phyloP scores from a whole-genome alignment of 2,329 filamentous ascomycete species.

The Thielaviopsis euricoi region DNA sequence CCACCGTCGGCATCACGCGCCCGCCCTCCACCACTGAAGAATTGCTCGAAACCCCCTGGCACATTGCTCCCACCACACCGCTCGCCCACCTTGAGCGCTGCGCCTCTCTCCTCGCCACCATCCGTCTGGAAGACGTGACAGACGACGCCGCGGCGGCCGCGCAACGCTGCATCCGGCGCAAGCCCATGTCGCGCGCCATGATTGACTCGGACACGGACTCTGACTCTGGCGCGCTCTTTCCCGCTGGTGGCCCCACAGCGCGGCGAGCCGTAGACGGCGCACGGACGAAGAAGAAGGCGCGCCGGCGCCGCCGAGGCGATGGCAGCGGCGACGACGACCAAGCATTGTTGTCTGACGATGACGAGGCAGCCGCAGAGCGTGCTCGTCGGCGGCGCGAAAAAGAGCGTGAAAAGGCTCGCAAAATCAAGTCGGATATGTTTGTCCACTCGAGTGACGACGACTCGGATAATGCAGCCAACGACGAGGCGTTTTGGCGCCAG shows the following conservation, averaged over 20 bases:
- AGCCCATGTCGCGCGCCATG: constrained; percentile 30
- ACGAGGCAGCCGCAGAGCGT: constrained; percentile 48
- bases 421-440: constrained; percentile 71
- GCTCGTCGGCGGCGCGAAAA: constrained; percentile 45
- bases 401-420: constrained; percentile 58
- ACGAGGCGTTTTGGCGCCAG: constrained; percentile 55
- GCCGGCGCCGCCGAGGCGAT: too few relatives aligned
- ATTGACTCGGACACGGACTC: constrained; percentile 48
- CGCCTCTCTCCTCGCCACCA: constrained; percentile 39
- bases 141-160: constrained; percentile 60
- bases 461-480: constrained; percentile 57
- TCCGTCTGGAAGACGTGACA: constrained; percentile 65
- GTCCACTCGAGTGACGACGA: constrained; percentile 81
- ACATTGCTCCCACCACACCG: constrained; percentile 50
- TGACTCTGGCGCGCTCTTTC: constrained; percentile 47
- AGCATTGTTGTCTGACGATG: too few relatives aligned
- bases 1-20: constrained; percentile 52
- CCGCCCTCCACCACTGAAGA: constrained; percentile 41
- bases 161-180: constrained; percentile 41
- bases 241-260: constrained; percentile 46
- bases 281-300: constrained; percentile 27
- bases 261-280: constrained; percentile 34
- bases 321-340: too few relatives aligned
- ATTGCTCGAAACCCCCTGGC: constrained; percentile 60
- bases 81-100: constrained; percentile 47